Evolutionary conservation across 2,329 filamentous ascomycete genomes (phyloP), one percentile per base, ranked within the genome.

Genomic region (Paraconiothyrium sp.): DNA sequence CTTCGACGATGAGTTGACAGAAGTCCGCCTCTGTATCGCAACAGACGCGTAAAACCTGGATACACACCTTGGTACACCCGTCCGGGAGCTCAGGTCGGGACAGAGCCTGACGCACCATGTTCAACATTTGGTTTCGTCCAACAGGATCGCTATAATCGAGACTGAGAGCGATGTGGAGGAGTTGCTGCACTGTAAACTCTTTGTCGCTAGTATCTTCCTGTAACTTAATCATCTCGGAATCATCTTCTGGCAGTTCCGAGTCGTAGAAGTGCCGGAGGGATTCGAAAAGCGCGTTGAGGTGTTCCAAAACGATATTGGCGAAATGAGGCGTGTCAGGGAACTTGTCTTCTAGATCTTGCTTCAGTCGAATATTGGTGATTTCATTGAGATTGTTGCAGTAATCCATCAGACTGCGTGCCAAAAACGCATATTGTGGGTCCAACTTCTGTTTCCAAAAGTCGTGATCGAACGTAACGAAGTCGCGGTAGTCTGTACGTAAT

Each of bases 81-180:
- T 99, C 94, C 0, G 95, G 94, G 2, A 99, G 84, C 69, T 96
- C 92, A 3, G 94, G 88, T 56, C 94, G 90, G 0, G 93, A 93
- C 16, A 99, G 83, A 1, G 91, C 90, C 76, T 97, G 92, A 58
- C 95, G 88, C 62, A 98, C 86, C 37, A 98, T 85, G 20, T 92
- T 89, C 76, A 97, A 97, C 93, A 99, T 98, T 81, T 97, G 97
- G 61, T 94, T 87, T 67, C 95, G 88, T 54, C 95, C 95, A 65
- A 97, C 92, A 78, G 98, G 95, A 74, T 99, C 95, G n/a, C 92
- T 94, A 79, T 98, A 99, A 79, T 99, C 95, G 54, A 98, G 86
- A 1, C 92, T 96, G 62, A 94, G 85, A 5, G 93, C 92, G 73
- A 99, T 97, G 71, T 97, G 91, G 39, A 99, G 88, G 60, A 99